Base-by-base conservation (phyloP, 805 yeast genomes). In the Blastobotrys muscicola region DNA sequence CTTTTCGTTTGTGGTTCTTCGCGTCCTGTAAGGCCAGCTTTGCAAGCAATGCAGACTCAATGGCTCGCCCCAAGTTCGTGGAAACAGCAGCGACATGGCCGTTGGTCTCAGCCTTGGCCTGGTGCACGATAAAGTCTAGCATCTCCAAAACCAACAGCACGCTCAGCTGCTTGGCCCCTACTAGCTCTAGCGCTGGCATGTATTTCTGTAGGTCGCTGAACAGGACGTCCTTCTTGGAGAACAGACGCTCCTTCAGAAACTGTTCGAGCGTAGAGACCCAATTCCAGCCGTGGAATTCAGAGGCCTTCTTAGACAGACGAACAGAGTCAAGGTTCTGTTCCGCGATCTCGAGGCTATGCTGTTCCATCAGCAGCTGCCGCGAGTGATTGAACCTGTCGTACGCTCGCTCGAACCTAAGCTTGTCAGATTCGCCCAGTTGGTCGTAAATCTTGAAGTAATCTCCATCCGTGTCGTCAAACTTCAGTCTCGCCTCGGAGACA, bases 301-400 rank as follows among this genome's bases (percentile, higher is more conserved):
- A 11, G 15, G 26, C 23, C 8, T 12, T 13, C 15, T 16, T 36
- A 10, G 20, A 12, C 8, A 84, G 90, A 51, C 74, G 80, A 49
- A 80, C 89, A 51, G 79, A 80, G 58, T 77, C 80, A 97, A 97
- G 89, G 59, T 82, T 80, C 54, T 80, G 84, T 50, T 74, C 77
- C 0, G 97, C 94, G 2, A 87, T 85, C 49, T 82, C 86, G 1
- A 83, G 67, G 2, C 94, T 87, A 45, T 81, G 72, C 16, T 75
- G 68, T 62, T 90, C 98, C 29, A 92, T 58, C 16, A 71, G 72
- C 36, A 74, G 65, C 61, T 90, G 95, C 58, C 97, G 76, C 13
- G 76, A 76, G 44, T 74, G 75, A 51, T 92, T 89, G 52, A 82
- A 76, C 1, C 68, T 61, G 48, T 86, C 89, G 35, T 90, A 65